These are phyloP conservation scores for Strobilomyces confusus DNA, from an alignment of 768 basidiomycete genomes.

Conservation along the genomic window DNA sequence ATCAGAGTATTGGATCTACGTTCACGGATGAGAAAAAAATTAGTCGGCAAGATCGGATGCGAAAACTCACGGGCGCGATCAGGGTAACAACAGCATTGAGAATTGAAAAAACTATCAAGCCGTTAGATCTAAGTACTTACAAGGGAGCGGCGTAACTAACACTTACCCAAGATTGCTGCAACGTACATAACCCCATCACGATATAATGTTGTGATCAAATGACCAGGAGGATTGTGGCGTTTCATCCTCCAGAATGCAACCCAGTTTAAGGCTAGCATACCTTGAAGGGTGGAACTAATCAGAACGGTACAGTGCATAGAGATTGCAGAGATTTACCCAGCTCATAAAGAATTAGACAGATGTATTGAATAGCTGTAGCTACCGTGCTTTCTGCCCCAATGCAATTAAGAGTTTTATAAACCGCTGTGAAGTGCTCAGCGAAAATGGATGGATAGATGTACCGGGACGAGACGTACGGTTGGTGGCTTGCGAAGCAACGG, in stretches of 20 bases:
- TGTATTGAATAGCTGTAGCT: conserved; percentile 8
- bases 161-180: conserved; percentile 14
- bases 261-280: conserved; percentile 16
- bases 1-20: conserved; percentile 9
- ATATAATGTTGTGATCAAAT: conserved; percentile 10
- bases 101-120: conserved; percentile 12
- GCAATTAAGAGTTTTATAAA: conserved; percentile 12
- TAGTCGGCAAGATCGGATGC: background rate
- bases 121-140: background rate
- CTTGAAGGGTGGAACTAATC: background rate
- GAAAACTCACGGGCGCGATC: conserved; percentile 7
- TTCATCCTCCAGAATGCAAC: conserved; percentile 16
- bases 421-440: background rate
- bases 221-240: conserved; percentile 4
- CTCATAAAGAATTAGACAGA: conserved; percentile 16
- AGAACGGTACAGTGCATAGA: background rate
- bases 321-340: background rate
- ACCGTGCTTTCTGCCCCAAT: background rate
- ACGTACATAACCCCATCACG: conserved; percentile 20
- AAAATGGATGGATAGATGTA: background rate
- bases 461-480: conserved; percentile 1
- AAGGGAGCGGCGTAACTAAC: background rate
- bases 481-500: background rate
- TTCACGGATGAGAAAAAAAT: background rate
- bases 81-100: conserved; percentile 15